A percentile compares a stretch with the other conserved stretches of the same genome.
Conservation (phyloP, 345 rosid genomes). For the Salix viminalis region DNA sequence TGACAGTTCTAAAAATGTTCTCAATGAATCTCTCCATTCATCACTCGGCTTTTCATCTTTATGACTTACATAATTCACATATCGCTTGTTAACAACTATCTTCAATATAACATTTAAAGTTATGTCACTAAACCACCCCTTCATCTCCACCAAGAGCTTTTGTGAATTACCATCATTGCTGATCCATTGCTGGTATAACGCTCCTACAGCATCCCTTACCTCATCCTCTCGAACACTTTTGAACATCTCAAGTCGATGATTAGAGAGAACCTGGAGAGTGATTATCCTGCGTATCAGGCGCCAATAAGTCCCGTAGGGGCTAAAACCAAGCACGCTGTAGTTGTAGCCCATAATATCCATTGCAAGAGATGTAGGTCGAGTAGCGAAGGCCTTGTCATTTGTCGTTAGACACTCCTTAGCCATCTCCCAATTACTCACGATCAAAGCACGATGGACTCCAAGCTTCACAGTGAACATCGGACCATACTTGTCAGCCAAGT, state of each 20-base stretch:
- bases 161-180: not conserved
- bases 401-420: conserved; percentile 33
- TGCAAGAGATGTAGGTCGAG: conserved; percentile 17
- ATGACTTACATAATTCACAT: not conserved
- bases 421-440: conserved; percentile 26
- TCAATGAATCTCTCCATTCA: conserved; percentile 4
- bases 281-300: conserved; percentile 24
- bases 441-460: conserved; percentile 21
- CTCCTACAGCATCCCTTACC: not conserved
- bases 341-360: conserved; percentile 19
- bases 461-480: conserved; percentile 33
- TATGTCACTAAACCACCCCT: conserved; percentile 12
- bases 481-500: conserved; percentile 34
- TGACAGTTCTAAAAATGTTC: not conserved
- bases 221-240: conserved; percentile 14
- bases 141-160: conserved; percentile 4
- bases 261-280: conserved; percentile 34
- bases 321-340: conserved; percentile 10
- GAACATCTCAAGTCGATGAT: conserved; percentile 25
- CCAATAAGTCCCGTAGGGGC: conserved; percentile 36
- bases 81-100: conserved; percentile 8
- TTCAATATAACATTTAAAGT: conserved; percentile 12
- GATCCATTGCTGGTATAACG: not conserved
- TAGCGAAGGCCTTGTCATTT: conserved; percentile 26
- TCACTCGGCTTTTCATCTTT: too few species aligned